These are phyloP conservation scores for Fusarium xylarioides DNA, from an alignment of 2,329 filamentous ascomycete species.

Conservation along the genomic window DNA sequence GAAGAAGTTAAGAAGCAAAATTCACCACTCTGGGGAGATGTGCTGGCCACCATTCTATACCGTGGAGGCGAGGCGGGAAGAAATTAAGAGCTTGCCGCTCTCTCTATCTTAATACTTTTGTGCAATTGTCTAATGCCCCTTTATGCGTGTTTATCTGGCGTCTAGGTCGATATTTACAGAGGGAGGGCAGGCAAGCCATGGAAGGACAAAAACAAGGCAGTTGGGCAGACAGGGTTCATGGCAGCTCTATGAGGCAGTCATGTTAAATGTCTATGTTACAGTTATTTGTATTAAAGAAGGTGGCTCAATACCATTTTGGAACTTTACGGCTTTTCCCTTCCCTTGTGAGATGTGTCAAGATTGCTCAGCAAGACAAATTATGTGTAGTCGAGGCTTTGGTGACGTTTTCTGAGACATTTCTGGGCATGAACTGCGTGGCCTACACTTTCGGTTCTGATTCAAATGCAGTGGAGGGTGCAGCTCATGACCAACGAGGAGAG, in stretches of 20 bases:
- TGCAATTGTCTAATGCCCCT: slow-evolving; percentile 42
- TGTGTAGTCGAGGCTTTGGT: too few relatives aligned
- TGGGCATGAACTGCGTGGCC: background rate
- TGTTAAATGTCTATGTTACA: slow-evolving; percentile 25
- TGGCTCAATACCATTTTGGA: slow-evolving; percentile 28
- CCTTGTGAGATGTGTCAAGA: background rate
- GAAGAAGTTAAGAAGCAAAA: slow-evolving; percentile 35
- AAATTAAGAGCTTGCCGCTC: slow-evolving; percentile 34
- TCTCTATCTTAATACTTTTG: slow-evolving; percentile 40
- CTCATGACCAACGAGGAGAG: background rate
- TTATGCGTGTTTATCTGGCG: slow-evolving; percentile 45
- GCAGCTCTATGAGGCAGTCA: slow-evolving; percentile 34
- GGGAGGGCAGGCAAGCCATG: slow-evolving; percentile 37
- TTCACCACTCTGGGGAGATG: slow-evolving; percentile 43
- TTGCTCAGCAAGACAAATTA: background rate
- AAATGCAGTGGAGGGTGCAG: background rate
- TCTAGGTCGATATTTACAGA: slow-evolving; percentile 41
- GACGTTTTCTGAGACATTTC: background rate
- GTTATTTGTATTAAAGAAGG: slow-evolving; percentile 31
- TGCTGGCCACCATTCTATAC: slow-evolving; percentile 41
- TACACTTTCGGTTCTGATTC: background rate
- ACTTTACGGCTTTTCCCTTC: background rate
- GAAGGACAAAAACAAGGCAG: slow-evolving; percentile 36
- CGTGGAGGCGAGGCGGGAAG: slow-evolving; percentile 26
- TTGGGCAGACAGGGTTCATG: slow-evolving; percentile 34